Evolutionary conservation across 1,139 yeast genomes (phyloP), one percentile per base, ranked within the genome.

Genomic region (Lodderomyces beijingensis): DNA sequence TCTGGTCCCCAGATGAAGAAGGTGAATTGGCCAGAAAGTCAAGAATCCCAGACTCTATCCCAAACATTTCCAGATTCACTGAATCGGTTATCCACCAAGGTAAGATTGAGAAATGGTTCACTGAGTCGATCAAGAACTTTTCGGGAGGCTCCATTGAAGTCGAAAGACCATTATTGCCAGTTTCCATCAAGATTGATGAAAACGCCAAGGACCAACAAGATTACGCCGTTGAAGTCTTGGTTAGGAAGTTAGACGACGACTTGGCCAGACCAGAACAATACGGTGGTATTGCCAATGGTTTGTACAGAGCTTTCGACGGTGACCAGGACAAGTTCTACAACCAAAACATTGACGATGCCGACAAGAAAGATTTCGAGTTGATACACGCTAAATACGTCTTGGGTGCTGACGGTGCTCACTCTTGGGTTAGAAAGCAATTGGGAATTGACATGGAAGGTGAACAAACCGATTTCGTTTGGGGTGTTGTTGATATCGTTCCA

Each of bases 391-490:
- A 59, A 37, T 59, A 58, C 40, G 57, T 59, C 27, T 36, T 60
- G 28, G 66, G 65, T 17, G 45, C 57, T 30, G 65, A 60, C 39
- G 65, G 66, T 30, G 66, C 65, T 12, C 65, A 59, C 36, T 54
- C 61, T 11, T 55, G 61, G 59, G 62, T 57, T 23, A 43, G 65
- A 31, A 53, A 53, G 32, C 51, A 50, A 34, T 42, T 42, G 28
- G 43, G 39, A 3, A 42, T 42, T 33, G 44, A 38, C 16, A 55
- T 59, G 58, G 53, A 51, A 30, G 66, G 66, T 22, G 65, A 60
- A 32, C 44, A 56, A 6, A 55, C 65, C 16, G 65, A 59, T 42
- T 53, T 45, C 28, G 51, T 58, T 21, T 59, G 66, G 66, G 66
- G 65, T 19, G 66, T 60, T 12, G 40, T 60, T 31, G 65, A 59